Base-by-base conservation (phyloP, 352 stramenopile species). In the Phytophthora chlamydospora region DNA sequence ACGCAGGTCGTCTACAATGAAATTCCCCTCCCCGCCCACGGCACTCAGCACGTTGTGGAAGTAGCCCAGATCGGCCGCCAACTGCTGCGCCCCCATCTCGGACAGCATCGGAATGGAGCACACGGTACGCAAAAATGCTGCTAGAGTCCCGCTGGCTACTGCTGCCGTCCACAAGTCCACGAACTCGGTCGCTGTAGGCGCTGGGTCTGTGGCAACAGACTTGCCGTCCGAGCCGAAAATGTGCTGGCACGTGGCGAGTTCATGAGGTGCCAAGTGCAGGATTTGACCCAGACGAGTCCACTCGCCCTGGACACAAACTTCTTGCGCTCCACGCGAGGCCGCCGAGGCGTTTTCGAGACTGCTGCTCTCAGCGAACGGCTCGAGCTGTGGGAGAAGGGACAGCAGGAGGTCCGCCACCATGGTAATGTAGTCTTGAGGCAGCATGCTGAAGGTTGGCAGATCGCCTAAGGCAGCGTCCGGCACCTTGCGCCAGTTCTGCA, bases 341-440 rank as follows among this genome's bases (percentile, higher is more conserved):
- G 85, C 50, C 12, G 82, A 74, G 0, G 82, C 82, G 35, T 78
- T 73, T 16, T 78, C 47, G 0, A 93, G 71, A 55, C 78, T 87
- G 55, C 56, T 79, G 60, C 83, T 95, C 41, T 91, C 72, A 7
- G 84, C 84, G 62, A 95, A 95, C 17, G 83, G 84, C 59, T 95
- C 84, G 3, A 93, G 67, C 29, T 93, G 86, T 6, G 86, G 86
- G 8, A 95, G 59, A 12, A 95, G 71, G 32, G 86, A 95, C 27
- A 93, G 60, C 46, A 93, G 53, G 27, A 93, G 60, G 27, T 95
- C 86, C 5, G 86, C 86, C 14, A 93, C 83, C 36, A 74, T 71
- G 8, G 86, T 95, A 58, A 95, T 93, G 66, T 93, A 95, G 49
- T 95, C 86, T 68, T 95, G 84, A 10, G 86, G 86, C 13, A 95